These are phyloP conservation scores for Stephanocyclus meneghinianus DNA, from an alignment of 352 stramenopile genomes.

Conservation along the genomic window DNA sequence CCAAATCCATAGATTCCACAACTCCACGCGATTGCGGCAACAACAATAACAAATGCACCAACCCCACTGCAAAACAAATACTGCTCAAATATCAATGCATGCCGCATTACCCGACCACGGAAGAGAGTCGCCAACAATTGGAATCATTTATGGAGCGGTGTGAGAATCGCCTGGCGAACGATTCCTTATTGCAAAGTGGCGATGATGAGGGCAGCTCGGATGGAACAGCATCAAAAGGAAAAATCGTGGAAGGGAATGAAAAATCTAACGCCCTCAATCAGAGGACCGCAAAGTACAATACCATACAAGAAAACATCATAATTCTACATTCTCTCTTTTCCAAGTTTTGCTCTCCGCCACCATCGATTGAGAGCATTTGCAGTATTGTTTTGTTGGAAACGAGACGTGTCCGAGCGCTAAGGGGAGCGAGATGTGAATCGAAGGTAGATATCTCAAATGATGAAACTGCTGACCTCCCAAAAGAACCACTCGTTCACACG, in stretches of 20 bases:
- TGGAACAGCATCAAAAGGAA: not conserved
- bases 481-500: slow-evolving; percentile 43
- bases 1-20: too few relatives aligned
- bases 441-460: not conserved
- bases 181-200: not conserved
- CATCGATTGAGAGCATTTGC: slow-evolving; percentile 43
- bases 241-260: not conserved
- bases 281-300: not conserved
- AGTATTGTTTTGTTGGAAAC: slow-evolving; percentile 48
- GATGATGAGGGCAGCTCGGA: not conserved
- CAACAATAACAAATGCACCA: too few relatives aligned
- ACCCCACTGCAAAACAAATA: slow-evolving; percentile 8
- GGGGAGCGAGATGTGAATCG: not conserved
- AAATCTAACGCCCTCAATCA: not conserved
- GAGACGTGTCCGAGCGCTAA: slow-evolving; percentile 10
- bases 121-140: slow-evolving; percentile 8
- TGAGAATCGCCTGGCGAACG: not conserved
- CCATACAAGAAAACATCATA: slow-evolving; percentile 21
- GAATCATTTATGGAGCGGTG: slow-evolving; percentile 9
- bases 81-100: slow-evolving; percentile 19
- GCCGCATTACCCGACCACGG: not conserved
- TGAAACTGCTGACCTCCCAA: slow-evolving; percentile 31
- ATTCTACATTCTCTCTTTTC: slow-evolving; percentile 65
- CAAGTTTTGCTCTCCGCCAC: slow-evolving; percentile 60
- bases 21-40: too few relatives aligned